phyloP scores from a whole-genome alignment of 768 basidiomycete species.

The Pholiota molesta region DNA sequence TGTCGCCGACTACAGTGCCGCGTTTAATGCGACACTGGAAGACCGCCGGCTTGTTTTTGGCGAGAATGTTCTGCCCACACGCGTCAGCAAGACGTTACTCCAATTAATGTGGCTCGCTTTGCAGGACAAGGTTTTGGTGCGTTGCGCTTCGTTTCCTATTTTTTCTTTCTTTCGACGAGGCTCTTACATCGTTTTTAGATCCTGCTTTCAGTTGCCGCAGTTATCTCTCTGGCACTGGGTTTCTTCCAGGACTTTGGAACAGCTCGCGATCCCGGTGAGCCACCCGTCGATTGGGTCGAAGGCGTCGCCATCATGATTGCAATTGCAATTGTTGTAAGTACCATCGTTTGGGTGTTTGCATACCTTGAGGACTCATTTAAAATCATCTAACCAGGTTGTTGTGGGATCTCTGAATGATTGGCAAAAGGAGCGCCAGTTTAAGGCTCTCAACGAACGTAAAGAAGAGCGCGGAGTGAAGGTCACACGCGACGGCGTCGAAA shows the following conservation, averaged over 20 bases:
- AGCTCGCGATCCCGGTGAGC: constrained; percentile 55
- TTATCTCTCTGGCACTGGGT: constrained; percentile 91
- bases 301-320: constrained; percentile 84
- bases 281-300: constrained; percentile 97
- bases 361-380: background rate
- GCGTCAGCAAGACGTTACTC: constrained; percentile 70
- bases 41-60: constrained; percentile 75
- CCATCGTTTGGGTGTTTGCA: background rate
- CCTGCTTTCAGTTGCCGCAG: constrained; percentile 88
- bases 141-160: constrained; percentile 27
- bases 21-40: constrained; percentile 49
- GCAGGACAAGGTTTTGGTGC: constrained; percentile 88
- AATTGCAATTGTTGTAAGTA: constrained; percentile 71
- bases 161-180: background rate
- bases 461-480: constrained; percentile 91
- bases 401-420: constrained; percentile 97
- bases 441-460: constrained; percentile 88
- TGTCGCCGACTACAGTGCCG: constrained; percentile 22
- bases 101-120: constrained; percentile 84
- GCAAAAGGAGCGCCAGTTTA: constrained; percentile 98
- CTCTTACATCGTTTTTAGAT: constrained; percentile 49
- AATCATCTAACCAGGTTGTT: constrained; percentile 52
- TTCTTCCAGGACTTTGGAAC: constrained; percentile 93
- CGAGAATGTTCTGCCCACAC: constrained; percentile 70
- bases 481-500: constrained; percentile 71